phyloP scores from a whole-genome alignment of 768 basidiomycete species.

The Leccinum truebloodii region DNA sequence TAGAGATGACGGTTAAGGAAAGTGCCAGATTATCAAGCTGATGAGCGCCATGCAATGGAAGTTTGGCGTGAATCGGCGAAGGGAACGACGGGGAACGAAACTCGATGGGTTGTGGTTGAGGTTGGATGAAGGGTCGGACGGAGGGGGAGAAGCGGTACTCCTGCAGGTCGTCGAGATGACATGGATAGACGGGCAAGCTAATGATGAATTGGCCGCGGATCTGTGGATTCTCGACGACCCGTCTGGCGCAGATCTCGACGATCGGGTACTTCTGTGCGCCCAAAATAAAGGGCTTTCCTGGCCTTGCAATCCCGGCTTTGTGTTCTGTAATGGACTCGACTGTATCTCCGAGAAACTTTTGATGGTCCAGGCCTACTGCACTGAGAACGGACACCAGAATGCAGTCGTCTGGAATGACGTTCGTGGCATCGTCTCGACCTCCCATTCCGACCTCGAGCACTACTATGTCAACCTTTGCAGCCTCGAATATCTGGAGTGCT shows the following conservation, averaged over 20 bases:
- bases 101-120: slow-evolving; percentile 44
- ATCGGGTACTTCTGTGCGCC: slow-evolving; percentile 58
- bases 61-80: slow-evolving; percentile 44
- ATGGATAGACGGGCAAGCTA: slow-evolving; percentile 35
- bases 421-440: slow-evolving; percentile 90
- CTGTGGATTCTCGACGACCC: slow-evolving; percentile 37
- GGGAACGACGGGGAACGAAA: slow-evolving; percentile 46
- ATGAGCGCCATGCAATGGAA: slow-evolving; percentile 79
- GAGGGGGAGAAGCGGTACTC: slow-evolving; percentile 37
- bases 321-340: slow-evolving; percentile 73
- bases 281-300: slow-evolving; percentile 61
- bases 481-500: slow-evolving; percentile 77
- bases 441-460: slow-evolving; percentile 97
- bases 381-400: slow-evolving; percentile 83
- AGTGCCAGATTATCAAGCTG: slow-evolving; percentile 84
- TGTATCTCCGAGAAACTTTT: slow-evolving; percentile 81
- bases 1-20: slow-evolving; percentile 61
- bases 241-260: slow-evolving; percentile 47
- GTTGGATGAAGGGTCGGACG: slow-evolving; percentile 30
- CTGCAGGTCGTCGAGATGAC: slow-evolving; percentile 32
- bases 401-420: slow-evolving; percentile 69
- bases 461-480: slow-evolving; percentile 68
- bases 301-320: slow-evolving; percentile 80
- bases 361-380: slow-evolving; percentile 90
- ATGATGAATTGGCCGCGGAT: slow-evolving; percentile 44